Evolutionary conservation across 148 eudicot genomes (phyloP).

Genomic region (Bassia scoparia): DNA sequence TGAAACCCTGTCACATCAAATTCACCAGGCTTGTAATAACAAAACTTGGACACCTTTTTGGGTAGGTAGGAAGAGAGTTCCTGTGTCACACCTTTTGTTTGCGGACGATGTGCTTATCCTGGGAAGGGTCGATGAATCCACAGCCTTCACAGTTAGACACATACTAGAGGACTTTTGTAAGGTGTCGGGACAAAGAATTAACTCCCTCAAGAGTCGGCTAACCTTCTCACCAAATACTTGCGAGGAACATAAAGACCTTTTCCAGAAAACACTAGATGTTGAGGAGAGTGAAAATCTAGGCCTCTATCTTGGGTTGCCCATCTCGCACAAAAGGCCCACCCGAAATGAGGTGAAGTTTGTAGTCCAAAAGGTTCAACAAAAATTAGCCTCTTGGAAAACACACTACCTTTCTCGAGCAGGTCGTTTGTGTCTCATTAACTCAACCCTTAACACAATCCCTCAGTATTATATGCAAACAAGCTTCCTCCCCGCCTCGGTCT

Average conservation of each 20-base stretch:
- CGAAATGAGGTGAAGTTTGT: too few relatives aligned
- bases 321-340: too few relatives aligned
- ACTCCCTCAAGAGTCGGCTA: neutral
- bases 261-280: too few relatives aligned
- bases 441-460: neutral
- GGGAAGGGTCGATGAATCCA: neutral
- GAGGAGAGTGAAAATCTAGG: too few relatives aligned
- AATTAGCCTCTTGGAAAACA: neutral
- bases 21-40: neutral
- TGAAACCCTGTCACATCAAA: neutral
- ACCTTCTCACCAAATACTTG: neutral
- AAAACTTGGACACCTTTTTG: neutral
- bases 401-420: neutral
- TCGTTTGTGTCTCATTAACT: neutral
- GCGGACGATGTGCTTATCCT: neutral
- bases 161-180: neutral
- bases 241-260: too few relatives aligned
- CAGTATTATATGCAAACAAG: too few relatives aligned
- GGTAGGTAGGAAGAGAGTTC: neutral
- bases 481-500: too few relatives aligned
- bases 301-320: too few relatives aligned
- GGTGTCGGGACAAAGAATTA: neutral
- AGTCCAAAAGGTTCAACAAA: too few relatives aligned
- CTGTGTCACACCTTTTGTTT: neutral
- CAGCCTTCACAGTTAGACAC: neutral